These are phyloP conservation scores for Nothopassalora personata DNA, from an alignment of 2,329 filamentous ascomycete genomes.

Conservation along the genomic window DNA sequence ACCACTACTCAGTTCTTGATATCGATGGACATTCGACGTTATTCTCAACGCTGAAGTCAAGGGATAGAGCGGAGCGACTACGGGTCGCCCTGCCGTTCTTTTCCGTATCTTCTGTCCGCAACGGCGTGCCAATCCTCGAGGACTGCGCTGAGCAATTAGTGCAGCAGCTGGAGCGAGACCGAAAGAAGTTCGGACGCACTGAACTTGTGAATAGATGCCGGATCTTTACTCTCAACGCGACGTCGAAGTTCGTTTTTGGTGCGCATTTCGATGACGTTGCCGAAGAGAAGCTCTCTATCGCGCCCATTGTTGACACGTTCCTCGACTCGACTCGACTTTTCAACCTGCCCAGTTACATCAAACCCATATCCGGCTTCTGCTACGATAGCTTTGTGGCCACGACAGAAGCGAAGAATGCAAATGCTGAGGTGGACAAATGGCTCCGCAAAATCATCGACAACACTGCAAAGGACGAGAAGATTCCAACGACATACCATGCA, in stretches of 20 bases:
- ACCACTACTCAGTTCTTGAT: background rate
- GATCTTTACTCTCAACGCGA: background rate
- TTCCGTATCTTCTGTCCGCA: background rate
- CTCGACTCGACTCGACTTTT: background rate
- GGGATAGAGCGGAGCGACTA: background rate
- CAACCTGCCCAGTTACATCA: background rate
- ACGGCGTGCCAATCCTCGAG: background rate
- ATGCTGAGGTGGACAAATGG: background rate
- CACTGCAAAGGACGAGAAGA: background rate
- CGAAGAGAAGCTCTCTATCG: background rate
- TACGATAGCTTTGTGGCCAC: background rate
- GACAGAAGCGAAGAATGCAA: background rate
- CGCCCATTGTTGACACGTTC: background rate
- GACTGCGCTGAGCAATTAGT: background rate
- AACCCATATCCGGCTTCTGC: background rate
- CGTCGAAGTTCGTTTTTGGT: background rate
- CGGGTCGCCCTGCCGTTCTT: constrained; percentile 1
- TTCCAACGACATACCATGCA: background rate
- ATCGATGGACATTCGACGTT: background rate
- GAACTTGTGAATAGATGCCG: background rate
- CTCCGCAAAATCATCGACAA: background rate
- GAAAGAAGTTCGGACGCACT: too few relatives aligned
- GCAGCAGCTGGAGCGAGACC: background rate
- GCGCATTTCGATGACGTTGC: background rate
- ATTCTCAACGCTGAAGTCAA: background rate